A percentile compares a stretch with the other conserved stretches of the same genome.
Conservation (phyloP, 2,329 filamentous ascomycete genomes). For the Pezicula rhizophila region DNA sequence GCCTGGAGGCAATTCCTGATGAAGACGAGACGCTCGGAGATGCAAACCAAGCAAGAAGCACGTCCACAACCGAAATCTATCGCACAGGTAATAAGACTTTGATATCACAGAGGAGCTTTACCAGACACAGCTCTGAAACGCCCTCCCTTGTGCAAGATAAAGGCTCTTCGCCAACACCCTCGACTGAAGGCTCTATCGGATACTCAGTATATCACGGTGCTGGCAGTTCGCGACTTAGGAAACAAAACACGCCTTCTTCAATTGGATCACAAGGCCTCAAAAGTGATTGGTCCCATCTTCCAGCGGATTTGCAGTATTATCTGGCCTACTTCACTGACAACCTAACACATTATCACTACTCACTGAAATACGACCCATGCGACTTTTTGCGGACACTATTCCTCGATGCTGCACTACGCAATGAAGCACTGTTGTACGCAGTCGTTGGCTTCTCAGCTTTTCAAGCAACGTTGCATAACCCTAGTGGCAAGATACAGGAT, state of each 20-base stretch:
- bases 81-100: conserved; percentile 34
- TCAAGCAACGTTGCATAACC: conserved; percentile 66
- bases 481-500: conserved; percentile 67
- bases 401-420: conserved; percentile 64
- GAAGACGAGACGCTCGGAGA: conserved; percentile 37
- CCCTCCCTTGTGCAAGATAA: conserved; percentile 45
- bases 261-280: conserved; percentile 10
- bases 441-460: conserved; percentile 86
- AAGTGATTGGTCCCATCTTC: conserved; percentile 51
- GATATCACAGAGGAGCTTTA: conserved; percentile 29
- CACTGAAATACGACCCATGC: conserved; percentile 62
- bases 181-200: conserved; percentile 33
- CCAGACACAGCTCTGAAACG: conserved; percentile 46
- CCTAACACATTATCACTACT: conserved; percentile 78
- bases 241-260: conserved; percentile 23
- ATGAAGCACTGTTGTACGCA: conserved; percentile 80
- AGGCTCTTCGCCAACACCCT: conserved; percentile 47
- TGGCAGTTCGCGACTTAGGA: conserved; percentile 8
- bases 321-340: conserved; percentile 72
- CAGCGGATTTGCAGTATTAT: conserved; percentile 69
- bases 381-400: conserved; percentile 70
- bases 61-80: conserved; percentile 24
- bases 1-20: conserved; percentile 48
- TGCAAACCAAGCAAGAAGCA: conserved; percentile 16
- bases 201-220: conserved; percentile 17